Percentiles rank a stretch among this genome's conserved stretches.
Evolutionary conservation across 352 stramenopile species (phyloP).

Genomic region (Phytophthora uliginosa): DNA sequence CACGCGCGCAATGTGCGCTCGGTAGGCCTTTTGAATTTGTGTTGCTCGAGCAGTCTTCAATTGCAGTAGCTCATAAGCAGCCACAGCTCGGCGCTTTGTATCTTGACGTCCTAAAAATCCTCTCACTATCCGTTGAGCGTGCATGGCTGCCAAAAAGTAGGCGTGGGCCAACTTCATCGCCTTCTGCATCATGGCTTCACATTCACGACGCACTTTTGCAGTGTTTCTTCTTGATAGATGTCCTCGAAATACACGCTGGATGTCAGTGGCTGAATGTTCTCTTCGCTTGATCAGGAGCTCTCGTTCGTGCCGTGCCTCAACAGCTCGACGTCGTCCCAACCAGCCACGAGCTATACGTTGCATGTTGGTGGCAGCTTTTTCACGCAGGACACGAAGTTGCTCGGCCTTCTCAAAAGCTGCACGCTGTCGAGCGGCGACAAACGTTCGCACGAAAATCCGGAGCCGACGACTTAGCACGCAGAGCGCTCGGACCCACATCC

Average conservation of each 20-base stretch:
- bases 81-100: constrained; percentile 20
- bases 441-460: constrained; percentile 41
- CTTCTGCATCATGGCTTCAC: constrained; percentile 25
- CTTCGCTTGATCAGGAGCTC: constrained; percentile 28
- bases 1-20: constrained; percentile 63
- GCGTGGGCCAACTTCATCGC: constrained; percentile 16
- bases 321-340: constrained; percentile 43
- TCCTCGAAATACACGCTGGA: constrained; percentile 61
- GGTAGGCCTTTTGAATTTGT: constrained; percentile 62
- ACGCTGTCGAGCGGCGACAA: constrained; percentile 47
- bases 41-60: constrained; percentile 38
- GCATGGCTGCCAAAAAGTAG: constrained; percentile 35
- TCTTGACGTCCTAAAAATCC: constrained; percentile 55
- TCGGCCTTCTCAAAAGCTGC: constrained; percentile 49
- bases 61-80: constrained; percentile 30
- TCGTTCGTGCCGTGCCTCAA: constrained; percentile 23
- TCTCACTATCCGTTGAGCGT: constrained; percentile 48
- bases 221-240: constrained; percentile 30
- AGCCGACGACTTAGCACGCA: constrained; percentile 44
- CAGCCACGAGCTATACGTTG: constrained; percentile 54
- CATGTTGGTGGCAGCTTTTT: constrained; percentile 45
- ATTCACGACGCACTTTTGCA: constrained; percentile 18
- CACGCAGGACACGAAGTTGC: constrained; percentile 35
- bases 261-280: constrained; percentile 29
- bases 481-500: constrained; percentile 38